Conservation (phyloP, 225 moss, liverwort and hornwort genomes). For the Bryoerythrophyllum caledonicum region DNA sequence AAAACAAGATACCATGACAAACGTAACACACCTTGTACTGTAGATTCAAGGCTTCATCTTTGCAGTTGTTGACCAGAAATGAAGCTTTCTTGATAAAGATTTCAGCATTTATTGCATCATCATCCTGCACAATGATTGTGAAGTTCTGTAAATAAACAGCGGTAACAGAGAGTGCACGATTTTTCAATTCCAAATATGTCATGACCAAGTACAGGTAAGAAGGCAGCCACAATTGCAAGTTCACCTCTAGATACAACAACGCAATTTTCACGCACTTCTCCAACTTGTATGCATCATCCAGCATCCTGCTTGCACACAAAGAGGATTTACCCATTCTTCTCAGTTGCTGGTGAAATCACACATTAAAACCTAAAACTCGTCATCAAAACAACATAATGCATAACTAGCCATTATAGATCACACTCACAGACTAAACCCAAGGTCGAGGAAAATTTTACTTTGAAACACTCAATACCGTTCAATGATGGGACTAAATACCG, state of each 20-base stretch:
- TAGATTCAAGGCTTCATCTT: slow-evolving; percentile 92
- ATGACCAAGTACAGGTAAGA: slow-evolving; percentile 11
- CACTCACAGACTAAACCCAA: too few species aligned
- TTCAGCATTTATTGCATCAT: slow-evolving; percentile 97
- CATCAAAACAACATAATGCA: background rate
- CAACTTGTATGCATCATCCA: slow-evolving; percentile 95
- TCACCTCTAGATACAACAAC: slow-evolving; percentile 93
- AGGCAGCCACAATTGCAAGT: background rate
- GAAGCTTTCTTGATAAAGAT: slow-evolving; percentile 98
- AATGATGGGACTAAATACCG: slow-evolving; percentile 41
- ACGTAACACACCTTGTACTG: slow-evolving; percentile 78
- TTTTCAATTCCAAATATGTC: slow-evolving; percentile 11
- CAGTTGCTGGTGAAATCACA: background rate
- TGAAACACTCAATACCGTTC: background rate
- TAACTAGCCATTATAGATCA: background rate
- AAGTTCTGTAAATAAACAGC: background rate
- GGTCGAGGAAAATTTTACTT: too few species aligned
- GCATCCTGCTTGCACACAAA: slow-evolving; percentile 56
- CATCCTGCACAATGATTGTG: slow-evolving; percentile 67
- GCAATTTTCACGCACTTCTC: slow-evolving; percentile 98
- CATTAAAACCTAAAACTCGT: background rate
- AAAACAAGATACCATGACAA: slow-evolving; percentile 4
- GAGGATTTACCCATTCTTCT: background rate
- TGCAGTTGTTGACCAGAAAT: slow-evolving; percentile 93
- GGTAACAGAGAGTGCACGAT: background rate